A percentile compares a stretch with the other conserved stretches of the same genome.
Evolutionary conservation across 2,329 filamentous ascomycete genomes (phyloP).

Genomic region (Coniochaeta prunicola): DNA sequence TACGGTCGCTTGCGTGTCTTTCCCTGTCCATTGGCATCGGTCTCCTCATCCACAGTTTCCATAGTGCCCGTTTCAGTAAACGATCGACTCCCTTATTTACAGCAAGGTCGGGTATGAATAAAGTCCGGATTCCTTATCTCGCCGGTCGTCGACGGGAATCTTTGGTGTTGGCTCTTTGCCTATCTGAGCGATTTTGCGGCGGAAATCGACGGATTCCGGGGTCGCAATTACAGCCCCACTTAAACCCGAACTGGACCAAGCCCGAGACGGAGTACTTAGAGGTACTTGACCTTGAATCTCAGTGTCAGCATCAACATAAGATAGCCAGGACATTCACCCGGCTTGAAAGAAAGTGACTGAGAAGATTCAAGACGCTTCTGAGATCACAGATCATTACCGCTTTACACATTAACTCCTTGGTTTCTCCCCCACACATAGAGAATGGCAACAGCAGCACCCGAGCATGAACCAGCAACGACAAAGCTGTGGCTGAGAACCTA

Average conservation of each 20-base stretch:
- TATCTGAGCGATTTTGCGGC: not conserved
- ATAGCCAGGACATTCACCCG: too few species aligned
- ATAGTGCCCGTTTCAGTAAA: not conserved
- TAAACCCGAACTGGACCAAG: not conserved
- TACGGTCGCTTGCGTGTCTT: not conserved
- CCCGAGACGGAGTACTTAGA: not conserved
- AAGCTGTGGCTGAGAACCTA: constrained; percentile 3
- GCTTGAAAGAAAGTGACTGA: not conserved
- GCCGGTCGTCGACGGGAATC: not conserved
- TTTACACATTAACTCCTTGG: too few species aligned
- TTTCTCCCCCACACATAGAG: too few species aligned
- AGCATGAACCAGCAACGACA: not conserved
- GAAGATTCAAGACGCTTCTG: not conserved
- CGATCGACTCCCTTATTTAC: not conserved
- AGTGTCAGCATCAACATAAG: too few species aligned
- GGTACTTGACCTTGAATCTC: not conserved
- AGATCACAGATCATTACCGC: too few species aligned
- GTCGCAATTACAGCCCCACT: not conserved
- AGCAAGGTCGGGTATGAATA: too few species aligned
- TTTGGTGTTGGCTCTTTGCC: not conserved
- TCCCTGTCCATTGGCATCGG: not conserved
- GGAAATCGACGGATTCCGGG: not conserved
- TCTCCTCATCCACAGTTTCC: not conserved
- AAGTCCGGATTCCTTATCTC: not conserved
- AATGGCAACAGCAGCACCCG: not conserved